Base-by-base conservation (phyloP, 2,329 filamentous ascomycete species). In the Monosporascus sp. region DNA sequence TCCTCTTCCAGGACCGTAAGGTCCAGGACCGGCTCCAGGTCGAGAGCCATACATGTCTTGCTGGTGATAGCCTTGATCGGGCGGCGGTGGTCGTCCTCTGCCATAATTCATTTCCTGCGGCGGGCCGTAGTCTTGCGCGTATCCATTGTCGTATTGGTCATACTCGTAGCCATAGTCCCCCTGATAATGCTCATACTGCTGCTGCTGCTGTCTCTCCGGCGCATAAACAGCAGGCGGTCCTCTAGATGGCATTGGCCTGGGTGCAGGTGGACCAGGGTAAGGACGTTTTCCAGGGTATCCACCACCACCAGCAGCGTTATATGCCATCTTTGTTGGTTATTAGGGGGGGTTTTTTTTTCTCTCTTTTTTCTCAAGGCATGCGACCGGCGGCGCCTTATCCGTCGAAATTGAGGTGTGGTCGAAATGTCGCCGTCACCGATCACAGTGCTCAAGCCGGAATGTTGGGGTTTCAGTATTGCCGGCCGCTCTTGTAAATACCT, bases 71-170 rank as follows among this genome's bases (percentile, higher is more conserved):
- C 64, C 66, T 57, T 69, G 62, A 41, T 64, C 67, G 7, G 67
- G 68, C 16, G 71, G 71, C 16, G 72, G 74, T 14, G 66, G 70
- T 46, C 22, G 20, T 36, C 72, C 72, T 64, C 74, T 72, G 45
- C 69, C 72, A 56, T 79, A 81, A 56, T 71, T 73, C 52, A 71
- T 71, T 46, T 77, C 74, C 58, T 77, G 75, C 37, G 75, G 72
- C 46, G 62, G 51, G 50, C 69, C 70, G 46, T 74, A 73, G 22
- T 69, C 71, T 56, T 76, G 73, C 47, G 70, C 69, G 50, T 75
- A 75, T 11, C 69, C 71, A 54, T 70, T 64, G 7, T 71, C 71
- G 49, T 74, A 73, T 26, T 73, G 71, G 19, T 76, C 75, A 47
- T 75, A 72, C 22, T 74, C 76, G 55, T 77, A 73, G 48, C 69